Conservation (phyloP, 1,284 basidiomycete genomes). For the Apiotrichum porosum region DNA sequence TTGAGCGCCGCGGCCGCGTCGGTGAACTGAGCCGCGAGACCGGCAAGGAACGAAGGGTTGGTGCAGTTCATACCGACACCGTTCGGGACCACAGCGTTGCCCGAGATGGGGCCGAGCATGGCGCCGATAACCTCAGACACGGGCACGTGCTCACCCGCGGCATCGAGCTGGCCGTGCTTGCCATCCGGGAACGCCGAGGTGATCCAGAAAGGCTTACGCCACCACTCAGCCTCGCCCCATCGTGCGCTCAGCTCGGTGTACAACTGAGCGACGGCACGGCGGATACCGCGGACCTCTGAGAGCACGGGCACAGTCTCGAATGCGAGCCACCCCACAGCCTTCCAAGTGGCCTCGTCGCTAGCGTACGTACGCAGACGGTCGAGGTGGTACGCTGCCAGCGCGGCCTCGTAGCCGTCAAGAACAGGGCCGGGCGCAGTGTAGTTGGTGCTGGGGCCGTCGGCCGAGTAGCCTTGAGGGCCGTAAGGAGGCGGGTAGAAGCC, state of each 20-base stretch:
- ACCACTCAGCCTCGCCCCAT: not conserved
- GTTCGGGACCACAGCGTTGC: slow-evolving; percentile 37
- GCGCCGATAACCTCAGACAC: slow-evolving; percentile 50
- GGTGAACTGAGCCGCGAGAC: slow-evolving; percentile 42
- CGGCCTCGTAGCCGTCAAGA: slow-evolving; percentile 35
- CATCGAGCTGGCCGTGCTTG: not conserved
- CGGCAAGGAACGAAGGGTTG: slow-evolving; percentile 45
- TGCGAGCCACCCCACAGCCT: slow-evolving; percentile 59
- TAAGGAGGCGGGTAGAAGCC: slow-evolving; percentile 71
- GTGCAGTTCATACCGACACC: slow-evolving; percentile 73
- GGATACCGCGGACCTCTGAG: slow-evolving; percentile 62
- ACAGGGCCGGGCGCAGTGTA: slow-evolving; percentile 5
- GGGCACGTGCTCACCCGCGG: slow-evolving; percentile 25
- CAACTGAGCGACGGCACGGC: slow-evolving; percentile 56
- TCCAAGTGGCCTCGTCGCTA: slow-evolving; percentile 55
- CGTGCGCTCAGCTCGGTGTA: slow-evolving; percentile 26
- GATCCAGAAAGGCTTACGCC: slow-evolving; percentile 64
- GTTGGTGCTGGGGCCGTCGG: not conserved
- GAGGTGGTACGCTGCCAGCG: slow-evolving; percentile 64
- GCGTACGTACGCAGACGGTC: slow-evolving; percentile 59
- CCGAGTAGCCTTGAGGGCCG: slow-evolving; percentile 52
- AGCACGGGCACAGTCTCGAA: slow-evolving; percentile 74
- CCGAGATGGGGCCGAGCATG: slow-evolving; percentile 19
- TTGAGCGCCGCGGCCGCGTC: not conserved
- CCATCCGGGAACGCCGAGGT: slow-evolving; percentile 62